A percentile compares a stretch with the other conserved stretches of the same genome.
Conservation (phyloP, 2,329 filamentous ascomycete species). For the Leptographium wingfieldii region DNA sequence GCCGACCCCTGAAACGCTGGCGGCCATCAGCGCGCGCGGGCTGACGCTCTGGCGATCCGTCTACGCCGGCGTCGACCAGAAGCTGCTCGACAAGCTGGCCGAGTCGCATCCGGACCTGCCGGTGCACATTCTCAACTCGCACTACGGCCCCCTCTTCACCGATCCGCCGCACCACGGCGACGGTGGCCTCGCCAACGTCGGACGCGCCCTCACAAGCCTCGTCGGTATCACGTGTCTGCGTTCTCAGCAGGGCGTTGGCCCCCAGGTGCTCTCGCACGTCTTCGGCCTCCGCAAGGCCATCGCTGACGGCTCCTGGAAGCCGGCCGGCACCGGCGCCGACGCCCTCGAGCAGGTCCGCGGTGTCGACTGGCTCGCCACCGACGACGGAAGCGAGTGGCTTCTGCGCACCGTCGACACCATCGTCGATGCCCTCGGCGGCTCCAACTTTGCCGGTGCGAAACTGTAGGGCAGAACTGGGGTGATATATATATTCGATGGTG, state of each 20-base stretch:
- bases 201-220: slow-evolving; percentile 58
- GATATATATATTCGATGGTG: neutral
- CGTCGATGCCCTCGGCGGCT: slow-evolving; percentile 28
- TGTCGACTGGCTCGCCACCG: slow-evolving; percentile 47
- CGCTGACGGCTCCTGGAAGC: slow-evolving; percentile 47
- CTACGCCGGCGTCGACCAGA: slow-evolving; percentile 61
- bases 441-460: slow-evolving; percentile 11
- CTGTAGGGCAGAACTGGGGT: slow-evolving; percentile 1
- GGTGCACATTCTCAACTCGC: slow-evolving; percentile 61
- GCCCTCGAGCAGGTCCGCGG: slow-evolving; percentile 30
- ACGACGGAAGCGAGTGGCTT: slow-evolving; percentile 54
- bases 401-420: slow-evolving; percentile 48
- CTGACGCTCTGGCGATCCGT: slow-evolving; percentile 61
- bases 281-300: slow-evolving; percentile 69
- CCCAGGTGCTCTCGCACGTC: slow-evolving; percentile 69
- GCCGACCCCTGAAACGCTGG: slow-evolving; percentile 39
- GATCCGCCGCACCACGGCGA: slow-evolving; percentile 42
- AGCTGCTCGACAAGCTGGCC: slow-evolving; percentile 58
- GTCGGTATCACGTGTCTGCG: slow-evolving; percentile 63
- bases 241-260: slow-evolving; percentile 69
- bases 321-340: slow-evolving; percentile 18
- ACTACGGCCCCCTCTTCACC: slow-evolving; percentile 63
- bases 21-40: slow-evolving; percentile 43
- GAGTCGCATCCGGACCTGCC: slow-evolving; percentile 71
- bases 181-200: slow-evolving; percentile 40